Evolutionary conservation across 2,329 filamentous ascomycete genomes (phyloP).

Genomic region (Neopestalotiopsis sp.): DNA sequence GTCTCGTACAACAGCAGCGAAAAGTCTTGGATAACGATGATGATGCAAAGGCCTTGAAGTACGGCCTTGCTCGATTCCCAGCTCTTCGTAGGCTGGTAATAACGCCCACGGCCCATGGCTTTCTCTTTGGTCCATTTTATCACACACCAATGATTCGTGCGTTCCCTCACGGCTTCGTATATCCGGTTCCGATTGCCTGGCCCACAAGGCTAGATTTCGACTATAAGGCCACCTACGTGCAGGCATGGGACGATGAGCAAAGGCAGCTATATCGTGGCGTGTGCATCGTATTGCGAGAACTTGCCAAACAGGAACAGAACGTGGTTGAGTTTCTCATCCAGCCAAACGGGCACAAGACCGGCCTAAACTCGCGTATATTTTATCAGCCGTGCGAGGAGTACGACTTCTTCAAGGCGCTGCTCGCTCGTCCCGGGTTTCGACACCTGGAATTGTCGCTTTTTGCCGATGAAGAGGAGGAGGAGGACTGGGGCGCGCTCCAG

Average conservation of each 20-base stretch:
- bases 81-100: background rate
- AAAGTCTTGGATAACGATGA: too few relatives aligned
- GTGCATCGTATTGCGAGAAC: background rate
- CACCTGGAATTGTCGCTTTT: background rate
- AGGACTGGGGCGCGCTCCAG: background rate
- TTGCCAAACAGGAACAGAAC: background rate
- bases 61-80: background rate
- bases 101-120: background rate
- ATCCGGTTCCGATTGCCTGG: slow-evolving; percentile 8
- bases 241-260: background rate
- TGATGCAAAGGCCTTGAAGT: too few relatives aligned
- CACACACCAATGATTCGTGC: slow-evolving; percentile 8
- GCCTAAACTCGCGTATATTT: background rate
- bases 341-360: background rate
- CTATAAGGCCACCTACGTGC: too few relatives aligned
- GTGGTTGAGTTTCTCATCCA: background rate
- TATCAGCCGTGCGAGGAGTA: background rate
- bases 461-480: background rate
- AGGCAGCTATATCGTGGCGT: background rate
- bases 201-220: background rate
- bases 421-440: background rate
- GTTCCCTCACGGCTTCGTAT: slow-evolving; percentile 8
- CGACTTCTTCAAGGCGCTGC: background rate
- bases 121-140: background rate
- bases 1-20: too few relatives aligned